These are phyloP conservation scores for Nemania bipapillata DNA, from an alignment of 2,329 filamentous ascomycete species.

Conservation along the genomic window DNA sequence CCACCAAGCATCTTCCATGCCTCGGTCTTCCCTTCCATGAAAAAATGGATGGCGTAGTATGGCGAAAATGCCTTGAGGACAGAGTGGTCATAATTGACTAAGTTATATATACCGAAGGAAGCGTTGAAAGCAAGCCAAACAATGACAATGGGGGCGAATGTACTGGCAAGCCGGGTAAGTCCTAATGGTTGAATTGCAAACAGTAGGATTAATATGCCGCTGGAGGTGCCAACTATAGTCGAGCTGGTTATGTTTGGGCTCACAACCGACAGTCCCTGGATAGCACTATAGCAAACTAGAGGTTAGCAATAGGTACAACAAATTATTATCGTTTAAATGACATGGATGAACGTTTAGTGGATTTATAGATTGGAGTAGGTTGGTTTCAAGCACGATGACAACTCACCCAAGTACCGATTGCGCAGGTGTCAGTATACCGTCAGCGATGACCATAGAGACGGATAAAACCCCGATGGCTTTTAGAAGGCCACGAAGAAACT, in stretches of 20 bases:
- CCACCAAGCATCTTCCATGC: conserved; percentile 76
- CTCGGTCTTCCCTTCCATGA: conserved; percentile 66
- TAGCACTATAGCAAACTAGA: conserved; percentile 58
- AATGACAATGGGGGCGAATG: conserved; percentile 74
- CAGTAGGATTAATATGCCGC: conserved; percentile 71
- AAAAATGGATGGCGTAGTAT: conserved; percentile 69
- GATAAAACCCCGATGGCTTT: conserved; percentile 72
- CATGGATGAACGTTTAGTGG: not conserved
- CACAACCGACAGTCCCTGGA: conserved; percentile 71
- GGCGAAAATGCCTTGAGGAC: conserved; percentile 68
- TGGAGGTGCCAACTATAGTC: conserved; percentile 71
- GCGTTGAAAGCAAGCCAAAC: conserved; percentile 74
- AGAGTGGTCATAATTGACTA: conserved; percentile 62
- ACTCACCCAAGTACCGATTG: conserved; percentile 70
- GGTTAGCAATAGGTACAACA: conserved; percentile 10
- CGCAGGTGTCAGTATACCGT: conserved; percentile 74
- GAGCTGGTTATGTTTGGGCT: conserved; percentile 64
- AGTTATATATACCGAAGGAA: conserved; percentile 71
- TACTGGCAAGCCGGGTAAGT: conserved; percentile 67
- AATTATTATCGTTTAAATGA: not conserved
- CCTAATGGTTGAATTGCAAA: conserved; percentile 74
- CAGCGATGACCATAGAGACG: conserved; percentile 73
- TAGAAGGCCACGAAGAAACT: conserved; percentile 62
- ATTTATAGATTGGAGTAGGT: not conserved
- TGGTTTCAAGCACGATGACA: not conserved